These are phyloP conservation scores for Syzygium oleosum DNA, from an alignment of 345 rosid species.

Conservation along the genomic window DNA sequence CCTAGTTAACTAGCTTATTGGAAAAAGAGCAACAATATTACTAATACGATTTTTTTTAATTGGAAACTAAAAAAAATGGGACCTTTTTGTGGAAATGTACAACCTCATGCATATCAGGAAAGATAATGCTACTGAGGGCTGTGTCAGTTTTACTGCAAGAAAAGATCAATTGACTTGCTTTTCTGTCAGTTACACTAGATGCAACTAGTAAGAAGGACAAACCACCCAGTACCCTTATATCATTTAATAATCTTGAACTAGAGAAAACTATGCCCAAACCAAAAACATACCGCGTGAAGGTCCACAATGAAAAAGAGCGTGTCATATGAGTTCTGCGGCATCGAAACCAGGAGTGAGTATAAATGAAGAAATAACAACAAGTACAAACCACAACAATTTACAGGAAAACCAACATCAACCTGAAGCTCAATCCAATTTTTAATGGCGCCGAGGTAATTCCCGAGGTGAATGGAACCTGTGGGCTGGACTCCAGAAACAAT, in stretches of 20 bases:
- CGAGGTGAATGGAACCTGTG: slow-evolving; percentile 80
- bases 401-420: slow-evolving; percentile 23
- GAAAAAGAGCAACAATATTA: neutral
- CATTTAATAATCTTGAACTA: neutral
- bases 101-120: neutral
- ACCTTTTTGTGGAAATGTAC: neutral
- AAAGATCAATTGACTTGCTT: neutral
- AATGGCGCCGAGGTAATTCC: slow-evolving; percentile 89
- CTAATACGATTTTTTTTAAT: neutral
- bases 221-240: neutral
- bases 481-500: slow-evolving; percentile 95
- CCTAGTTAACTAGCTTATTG: neutral
- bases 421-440: slow-evolving; percentile 82
- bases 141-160: neutral
- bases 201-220: neutral
- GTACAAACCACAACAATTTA: neutral
- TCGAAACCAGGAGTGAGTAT: neutral
- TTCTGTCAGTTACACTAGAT: neutral
- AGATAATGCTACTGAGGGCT: neutral
- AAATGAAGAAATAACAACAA: neutral
- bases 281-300: slow-evolving; percentile 69
- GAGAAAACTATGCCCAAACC: neutral
- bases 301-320: slow-evolving; percentile 82
- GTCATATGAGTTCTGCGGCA: slow-evolving; percentile 69
- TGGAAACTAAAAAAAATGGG: neutral